phyloP scores from a whole-genome alignment of 176 grass and related monocot genomes.

The Musa itinerans region DNA sequence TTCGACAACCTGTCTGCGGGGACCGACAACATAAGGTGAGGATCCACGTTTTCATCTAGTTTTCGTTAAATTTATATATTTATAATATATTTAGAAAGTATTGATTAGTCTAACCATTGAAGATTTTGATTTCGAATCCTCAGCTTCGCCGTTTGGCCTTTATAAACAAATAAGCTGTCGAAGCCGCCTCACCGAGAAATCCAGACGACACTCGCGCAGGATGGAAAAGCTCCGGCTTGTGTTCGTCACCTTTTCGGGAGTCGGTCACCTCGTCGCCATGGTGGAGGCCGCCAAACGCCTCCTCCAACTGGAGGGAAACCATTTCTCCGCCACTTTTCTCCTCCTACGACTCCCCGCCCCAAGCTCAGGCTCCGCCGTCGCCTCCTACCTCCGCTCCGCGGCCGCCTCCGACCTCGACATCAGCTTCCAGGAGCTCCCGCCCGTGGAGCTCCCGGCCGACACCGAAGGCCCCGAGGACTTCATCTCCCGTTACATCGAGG shows the following conservation, averaged over 20 bases:
- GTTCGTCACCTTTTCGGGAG: constrained; percentile 34
- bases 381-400: constrained; percentile 29
- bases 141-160: too few species aligned
- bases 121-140: too few species aligned
- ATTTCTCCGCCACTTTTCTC: constrained; percentile 38
- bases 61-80: too few species aligned
- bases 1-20: too few species aligned
- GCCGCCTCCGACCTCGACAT: constrained; percentile 34
- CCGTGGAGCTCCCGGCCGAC: constrained; percentile 16
- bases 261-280: constrained; percentile 58
- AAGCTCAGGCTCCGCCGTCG: constrained; percentile 18
- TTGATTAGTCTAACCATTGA: too few species aligned
- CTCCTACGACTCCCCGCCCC: constrained; percentile 28
- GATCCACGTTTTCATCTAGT: too few species aligned
- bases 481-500: constrained; percentile 29
- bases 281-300: constrained; percentile 52
- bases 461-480: constrained; percentile 36
- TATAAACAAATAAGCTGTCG: too few species aligned
- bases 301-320: constrained; percentile 15
- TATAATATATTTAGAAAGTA: too few species aligned
- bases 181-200: too few species aligned
- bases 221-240: background rate
- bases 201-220: background rate
- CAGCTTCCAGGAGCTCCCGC: constrained; percentile 40
- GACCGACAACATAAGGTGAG: too few species aligned